Conservation (phyloP, 2,329 filamentous ascomycete species). For the Colletotrichum sp. region DNA sequence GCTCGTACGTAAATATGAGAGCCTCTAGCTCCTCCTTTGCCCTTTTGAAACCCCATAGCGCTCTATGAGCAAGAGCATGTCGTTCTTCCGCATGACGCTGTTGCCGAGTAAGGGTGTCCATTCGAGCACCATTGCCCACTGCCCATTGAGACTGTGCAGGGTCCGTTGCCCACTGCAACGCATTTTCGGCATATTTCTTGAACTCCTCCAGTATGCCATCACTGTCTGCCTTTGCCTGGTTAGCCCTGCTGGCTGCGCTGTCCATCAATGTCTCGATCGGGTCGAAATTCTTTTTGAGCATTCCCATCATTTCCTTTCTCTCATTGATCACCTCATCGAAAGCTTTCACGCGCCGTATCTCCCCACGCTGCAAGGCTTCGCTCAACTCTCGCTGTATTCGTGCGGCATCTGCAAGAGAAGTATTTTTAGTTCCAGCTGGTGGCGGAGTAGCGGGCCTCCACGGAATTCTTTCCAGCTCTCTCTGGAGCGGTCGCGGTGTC, state of each 20-base stretch:
- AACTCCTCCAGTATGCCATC: background rate
- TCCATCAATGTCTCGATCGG: background rate
- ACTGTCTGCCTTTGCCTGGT: background rate
- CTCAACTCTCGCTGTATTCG: background rate
- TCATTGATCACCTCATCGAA: background rate
- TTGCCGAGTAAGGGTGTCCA: background rate
- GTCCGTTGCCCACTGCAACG: background rate
- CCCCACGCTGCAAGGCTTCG: background rate
- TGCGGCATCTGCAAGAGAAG: background rate
- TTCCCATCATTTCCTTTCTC: background rate
- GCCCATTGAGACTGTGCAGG: background rate
- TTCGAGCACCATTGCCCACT: background rate
- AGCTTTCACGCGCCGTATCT: background rate
- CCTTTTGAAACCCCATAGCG: background rate
- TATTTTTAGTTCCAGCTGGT: background rate
- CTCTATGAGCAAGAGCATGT: background rate
- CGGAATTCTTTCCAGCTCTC: background rate
- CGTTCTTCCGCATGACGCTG: background rate
- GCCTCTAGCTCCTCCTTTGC: background rate
- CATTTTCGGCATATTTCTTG: background rate
- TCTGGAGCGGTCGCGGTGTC: background rate
- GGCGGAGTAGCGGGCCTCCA: background rate
- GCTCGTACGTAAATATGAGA: background rate
- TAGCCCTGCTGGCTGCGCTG: background rate
- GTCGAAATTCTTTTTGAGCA: background rate